Percentiles rank a stretch among this genome's conserved stretches.
Evolutionary conservation across 176 grass and related monocot species (phyloP).

Genomic region (Luzula sylvatica): DNA sequence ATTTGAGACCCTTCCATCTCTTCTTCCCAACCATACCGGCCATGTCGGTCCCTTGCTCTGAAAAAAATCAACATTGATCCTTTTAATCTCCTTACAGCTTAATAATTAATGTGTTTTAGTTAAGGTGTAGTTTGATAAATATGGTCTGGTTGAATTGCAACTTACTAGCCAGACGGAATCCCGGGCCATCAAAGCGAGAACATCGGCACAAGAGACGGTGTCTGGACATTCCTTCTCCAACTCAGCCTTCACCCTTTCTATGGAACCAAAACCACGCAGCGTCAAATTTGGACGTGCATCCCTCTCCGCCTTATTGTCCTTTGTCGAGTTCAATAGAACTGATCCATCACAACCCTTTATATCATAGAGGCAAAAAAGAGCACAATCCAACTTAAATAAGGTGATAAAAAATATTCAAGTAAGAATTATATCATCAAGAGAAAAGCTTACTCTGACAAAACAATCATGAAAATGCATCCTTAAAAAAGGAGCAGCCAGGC

Average conservation of each 20-base stretch:
- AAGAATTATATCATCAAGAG: not conserved
- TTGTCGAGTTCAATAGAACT: constrained; percentile 41
- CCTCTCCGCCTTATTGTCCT: constrained; percentile 44
- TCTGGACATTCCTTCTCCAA: constrained; percentile 59
- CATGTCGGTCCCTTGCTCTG: constrained; percentile 73
- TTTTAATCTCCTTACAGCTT: too few species aligned
- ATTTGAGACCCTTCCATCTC: constrained; percentile 49
- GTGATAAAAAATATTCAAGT: not conserved
- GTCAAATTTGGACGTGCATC: constrained; percentile 47
- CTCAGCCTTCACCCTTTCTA: constrained; percentile 59
- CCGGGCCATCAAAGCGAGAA: constrained; percentile 55
- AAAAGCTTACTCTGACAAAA: constrained; percentile 62
- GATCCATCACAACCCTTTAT: constrained; percentile 80
- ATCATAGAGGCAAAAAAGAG: not conserved
- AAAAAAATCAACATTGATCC: not conserved
- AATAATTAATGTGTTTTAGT: not conserved
- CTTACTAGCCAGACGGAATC: constrained; percentile 67
- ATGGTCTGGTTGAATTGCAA: not conserved
- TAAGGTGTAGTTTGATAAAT: not conserved
- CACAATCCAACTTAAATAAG: not conserved
- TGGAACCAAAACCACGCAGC: constrained; percentile 54
- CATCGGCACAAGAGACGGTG: constrained; percentile 74
- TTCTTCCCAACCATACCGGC: constrained; percentile 52
- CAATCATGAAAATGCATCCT: constrained; percentile 94
- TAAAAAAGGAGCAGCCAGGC: constrained; percentile 75